These are phyloP conservation scores for Lobosporangium transversale DNA, from an alignment of 192 early-diverging fungal genomes.

Conservation along the genomic window DNA sequence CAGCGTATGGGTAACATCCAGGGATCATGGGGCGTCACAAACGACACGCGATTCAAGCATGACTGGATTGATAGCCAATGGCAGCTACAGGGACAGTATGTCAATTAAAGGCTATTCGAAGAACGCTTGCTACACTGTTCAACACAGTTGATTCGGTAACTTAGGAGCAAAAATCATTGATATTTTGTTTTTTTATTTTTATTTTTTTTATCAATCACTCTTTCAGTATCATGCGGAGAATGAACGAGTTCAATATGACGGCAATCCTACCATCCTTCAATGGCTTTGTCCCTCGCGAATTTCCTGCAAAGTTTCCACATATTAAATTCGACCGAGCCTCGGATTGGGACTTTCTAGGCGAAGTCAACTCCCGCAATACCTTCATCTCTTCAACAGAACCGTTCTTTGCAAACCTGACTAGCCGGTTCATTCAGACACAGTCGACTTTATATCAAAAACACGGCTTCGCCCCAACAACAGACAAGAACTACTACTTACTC, in stretches of 20 bases:
- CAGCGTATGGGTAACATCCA: slow-evolving; percentile 50
- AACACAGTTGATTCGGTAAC: neutral
- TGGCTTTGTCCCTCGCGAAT: slow-evolving; percentile 33
- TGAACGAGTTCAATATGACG: slow-evolving; percentile 43
- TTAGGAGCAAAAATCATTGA: neutral
- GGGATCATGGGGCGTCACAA: slow-evolving; percentile 23
- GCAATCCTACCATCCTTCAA: slow-evolving; percentile 44
- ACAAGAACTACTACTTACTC: slow-evolving; percentile 25
- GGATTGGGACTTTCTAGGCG: slow-evolving; percentile 14
- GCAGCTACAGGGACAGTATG: slow-evolving; percentile 41
- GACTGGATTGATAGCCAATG: slow-evolving; percentile 52
- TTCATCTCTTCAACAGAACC: slow-evolving; percentile 37
- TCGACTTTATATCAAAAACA: slow-evolving; percentile 16
- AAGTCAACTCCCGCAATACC: slow-evolving; percentile 9
- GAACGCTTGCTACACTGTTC: neutral
- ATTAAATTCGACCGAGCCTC: slow-evolving; percentile 24
- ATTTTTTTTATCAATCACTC: neutral
- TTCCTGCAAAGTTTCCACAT: slow-evolving; percentile 10
- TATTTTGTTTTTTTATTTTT: neutral
- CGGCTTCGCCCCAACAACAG: neutral
- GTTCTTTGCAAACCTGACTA: slow-evolving; percentile 22
- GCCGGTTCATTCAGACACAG: slow-evolving; percentile 29
- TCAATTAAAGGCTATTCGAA: neutral
- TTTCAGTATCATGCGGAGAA: slow-evolving; percentile 32
- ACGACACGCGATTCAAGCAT: slow-evolving; percentile 29